phyloP scores from a whole-genome alignment of 345 rosid genomes.

The Eucalyptus sp. region DNA sequence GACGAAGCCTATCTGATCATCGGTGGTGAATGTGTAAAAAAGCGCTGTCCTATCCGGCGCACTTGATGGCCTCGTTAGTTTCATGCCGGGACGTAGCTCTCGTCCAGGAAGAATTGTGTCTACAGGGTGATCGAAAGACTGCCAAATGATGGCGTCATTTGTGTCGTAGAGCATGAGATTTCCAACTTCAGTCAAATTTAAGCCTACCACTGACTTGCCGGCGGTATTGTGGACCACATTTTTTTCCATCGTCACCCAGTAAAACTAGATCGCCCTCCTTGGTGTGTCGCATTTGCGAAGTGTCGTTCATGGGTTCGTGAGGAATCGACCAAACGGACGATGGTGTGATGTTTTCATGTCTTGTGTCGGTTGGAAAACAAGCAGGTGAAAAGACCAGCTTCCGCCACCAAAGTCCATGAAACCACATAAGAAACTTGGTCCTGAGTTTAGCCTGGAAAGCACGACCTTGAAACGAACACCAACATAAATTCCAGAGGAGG shows the following conservation, averaged over 20 bases:
- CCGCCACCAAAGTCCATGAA: neutral
- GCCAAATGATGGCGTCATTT: neutral
- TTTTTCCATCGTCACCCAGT: neutral
- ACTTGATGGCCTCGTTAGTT: neutral
- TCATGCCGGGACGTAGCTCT: neutral
- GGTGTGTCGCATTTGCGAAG: neutral
- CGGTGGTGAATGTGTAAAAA: neutral
- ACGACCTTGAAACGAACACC: neutral
- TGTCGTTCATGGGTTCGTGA: neutral
- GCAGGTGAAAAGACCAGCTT: neutral
- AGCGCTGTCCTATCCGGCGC: neutral
- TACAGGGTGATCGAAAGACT: neutral
- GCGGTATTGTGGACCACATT: neutral
- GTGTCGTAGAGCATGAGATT: neutral
- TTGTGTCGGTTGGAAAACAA: neutral
- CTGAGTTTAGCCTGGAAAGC: neutral
- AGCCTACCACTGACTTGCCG: neutral
- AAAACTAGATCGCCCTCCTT: neutral
- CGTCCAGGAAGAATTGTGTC: neutral
- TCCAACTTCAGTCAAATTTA: neutral
- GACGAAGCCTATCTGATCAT: neutral
- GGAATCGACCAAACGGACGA: no score
- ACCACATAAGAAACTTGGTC: neutral
- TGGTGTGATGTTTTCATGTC: neutral
- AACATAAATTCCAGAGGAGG: no score